A percentile compares a stretch with the other conserved stretches of the same genome.
These are phyloP conservation scores for Orbilia brochopaga DNA, from an alignment of 2,329 filamentous ascomycete species.

Conservation along the genomic window DNA sequence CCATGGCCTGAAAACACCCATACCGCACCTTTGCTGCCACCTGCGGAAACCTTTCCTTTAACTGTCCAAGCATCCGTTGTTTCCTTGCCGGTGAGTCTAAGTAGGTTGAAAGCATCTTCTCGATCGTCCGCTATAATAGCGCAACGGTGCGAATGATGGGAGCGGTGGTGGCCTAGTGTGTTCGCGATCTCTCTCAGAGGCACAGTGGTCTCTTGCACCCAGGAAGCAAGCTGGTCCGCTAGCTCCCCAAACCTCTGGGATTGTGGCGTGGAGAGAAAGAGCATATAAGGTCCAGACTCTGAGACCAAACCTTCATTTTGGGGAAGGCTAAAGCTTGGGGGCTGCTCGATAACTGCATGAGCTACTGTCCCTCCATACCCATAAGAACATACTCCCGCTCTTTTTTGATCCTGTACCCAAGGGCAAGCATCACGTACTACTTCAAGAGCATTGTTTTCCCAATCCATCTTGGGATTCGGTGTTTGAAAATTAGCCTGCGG, in stretches of 20 bases:
- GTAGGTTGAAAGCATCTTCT: too few species aligned
- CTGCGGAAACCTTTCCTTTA: conserved; percentile 19
- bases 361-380: conserved; percentile 62
- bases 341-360: conserved; percentile 59
- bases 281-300: conserved; percentile 12
- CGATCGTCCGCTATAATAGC: too few species aligned
- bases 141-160: too few species aligned
- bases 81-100: too few species aligned
- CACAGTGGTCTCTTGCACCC: too few species aligned
- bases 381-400: conserved; percentile 59
- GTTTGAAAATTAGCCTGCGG: conserved; percentile 53
- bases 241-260: too few species aligned
- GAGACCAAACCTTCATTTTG: background rate
- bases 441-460: too few species aligned
- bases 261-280: conserved; percentile 55
- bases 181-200: too few species aligned
- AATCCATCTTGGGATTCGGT: conserved; percentile 53
- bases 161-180: too few species aligned
- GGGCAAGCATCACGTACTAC: conserved; percentile 34
- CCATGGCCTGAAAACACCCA: conserved; percentile 62
- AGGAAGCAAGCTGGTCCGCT: too few species aligned
- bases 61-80: conserved; percentile 7
- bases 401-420: conserved; percentile 47
- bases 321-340: too few species aligned
- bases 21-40: conserved; percentile 27